Percentiles rank a stretch among this genome's conserved stretches.
phyloP scores from a whole-genome alignment of 73 alveolate species.

The Tetrahymena borealis region DNA sequence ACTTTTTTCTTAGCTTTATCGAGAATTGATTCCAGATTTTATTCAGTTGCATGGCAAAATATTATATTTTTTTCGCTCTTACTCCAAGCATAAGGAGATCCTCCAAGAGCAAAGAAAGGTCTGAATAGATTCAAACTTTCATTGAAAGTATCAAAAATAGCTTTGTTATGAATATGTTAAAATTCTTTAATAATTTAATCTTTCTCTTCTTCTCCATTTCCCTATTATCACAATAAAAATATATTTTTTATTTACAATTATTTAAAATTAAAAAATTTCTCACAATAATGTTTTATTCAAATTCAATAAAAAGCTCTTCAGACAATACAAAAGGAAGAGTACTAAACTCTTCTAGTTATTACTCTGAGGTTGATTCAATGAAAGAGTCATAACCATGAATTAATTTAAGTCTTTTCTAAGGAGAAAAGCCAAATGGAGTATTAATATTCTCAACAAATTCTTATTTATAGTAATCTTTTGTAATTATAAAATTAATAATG shows the following conservation, averaged over 20 bases:
- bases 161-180: constrained; percentile 63
- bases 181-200: constrained; percentile 32
- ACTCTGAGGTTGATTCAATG: neutral
- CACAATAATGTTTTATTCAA: neutral
- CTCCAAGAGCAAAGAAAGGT: constrained; percentile 45
- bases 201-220: neutral
- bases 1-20: constrained; percentile 12
- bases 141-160: constrained; percentile 66
- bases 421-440: neutral
- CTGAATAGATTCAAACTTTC: constrained; percentile 60
- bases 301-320: neutral
- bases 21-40: neutral
- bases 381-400: neutral
- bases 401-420: neutral
- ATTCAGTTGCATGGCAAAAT: neutral
- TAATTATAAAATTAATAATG: too few species aligned
- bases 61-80: neutral
- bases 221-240: neutral
- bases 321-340: neutral
- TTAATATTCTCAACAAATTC: neutral
- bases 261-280: neutral
- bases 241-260: neutral
- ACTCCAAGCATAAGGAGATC: constrained; percentile 36
- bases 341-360: neutral
- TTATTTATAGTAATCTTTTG: neutral